Base-by-base conservation (phyloP, 2,329 filamentous ascomycete genomes). In the Diaporthe citri region DNA sequence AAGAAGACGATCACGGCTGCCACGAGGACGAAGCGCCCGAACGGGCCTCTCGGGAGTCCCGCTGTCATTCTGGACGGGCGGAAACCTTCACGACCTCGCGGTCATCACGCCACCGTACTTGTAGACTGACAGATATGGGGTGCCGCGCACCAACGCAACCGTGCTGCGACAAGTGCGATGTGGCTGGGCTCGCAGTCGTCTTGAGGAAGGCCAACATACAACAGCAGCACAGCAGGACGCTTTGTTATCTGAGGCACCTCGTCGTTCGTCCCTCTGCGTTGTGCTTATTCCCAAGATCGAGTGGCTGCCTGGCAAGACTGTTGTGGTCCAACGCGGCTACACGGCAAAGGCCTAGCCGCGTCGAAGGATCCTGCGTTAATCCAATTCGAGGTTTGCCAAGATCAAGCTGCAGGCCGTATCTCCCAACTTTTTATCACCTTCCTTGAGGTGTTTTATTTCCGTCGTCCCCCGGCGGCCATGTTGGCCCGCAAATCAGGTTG, bases 41-140 rank as follows among this genome's bases (percentile, higher is more conserved):
- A 52, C 1, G 64, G 64, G 64, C 64, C 64, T 67, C 64, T 67
- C 31, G 64, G 46, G 22, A 67, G 64, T 20, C 64, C 64, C 64
- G 64, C 64, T 67, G 64, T n/a, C 64, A 67, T 67, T 28, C 12
- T 67, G 12, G 46, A 10, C 12, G 64, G 8, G 4, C 31, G 46
- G n/a, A 20, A 12, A 67, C 10, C 48, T 51, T 52, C 64, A 67
- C 13, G 22, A 5, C 31, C 34, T 25, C 13, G 46, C 46, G 22
- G 31, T 41, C 64, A 66, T 67, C 31, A 52, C 64, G 64, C 46
- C 8, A 55, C 46, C 12, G 25, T 20, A 28, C 17, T 46, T 31
- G 17, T 17, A 46, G 39, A 31, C 31, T 28, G 20, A 31, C n/a
- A 51, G 28, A 25, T 52, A 17, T 25, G 28, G 9, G 15, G 36